These are phyloP conservation scores for Oryza australiensis DNA, from an alignment of 176 grass and related monocot genomes.

Conservation along the genomic window DNA sequence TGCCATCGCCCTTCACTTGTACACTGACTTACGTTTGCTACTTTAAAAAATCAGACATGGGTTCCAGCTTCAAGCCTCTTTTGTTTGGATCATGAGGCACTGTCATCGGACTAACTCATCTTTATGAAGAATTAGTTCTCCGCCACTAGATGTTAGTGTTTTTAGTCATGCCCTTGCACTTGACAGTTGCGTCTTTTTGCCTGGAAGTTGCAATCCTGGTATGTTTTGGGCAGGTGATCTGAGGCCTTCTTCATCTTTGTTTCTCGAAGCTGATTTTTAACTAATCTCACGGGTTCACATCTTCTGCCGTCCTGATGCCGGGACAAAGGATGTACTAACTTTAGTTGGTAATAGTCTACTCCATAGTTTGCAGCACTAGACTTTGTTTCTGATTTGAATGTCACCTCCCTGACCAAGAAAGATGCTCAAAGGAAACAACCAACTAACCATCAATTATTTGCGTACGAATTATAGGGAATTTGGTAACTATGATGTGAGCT, in stretches of 20 bases:
- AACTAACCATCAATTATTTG: not conserved
- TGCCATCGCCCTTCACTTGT: not conserved
- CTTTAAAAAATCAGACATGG: not conserved
- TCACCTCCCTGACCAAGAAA: slow-evolving; percentile 1
- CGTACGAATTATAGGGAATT: not conserved
- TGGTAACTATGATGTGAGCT: not conserved
- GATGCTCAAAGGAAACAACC: slow-evolving; percentile 12
- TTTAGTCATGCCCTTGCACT: not conserved
- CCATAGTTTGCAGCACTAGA: not conserved
- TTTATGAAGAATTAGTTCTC: not conserved
- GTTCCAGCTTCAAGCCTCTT: not conserved
- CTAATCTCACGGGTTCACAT: slow-evolving; percentile 14
- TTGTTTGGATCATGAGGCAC: not conserved
- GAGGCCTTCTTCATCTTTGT: not conserved
- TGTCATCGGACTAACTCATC: no score
- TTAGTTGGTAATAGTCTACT: not conserved
- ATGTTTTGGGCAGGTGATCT: not conserved
- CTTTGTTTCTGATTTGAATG: slow-evolving; percentile 27
- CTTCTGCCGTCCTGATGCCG: not conserved
- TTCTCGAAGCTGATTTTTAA: not conserved
- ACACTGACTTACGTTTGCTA: not conserved
- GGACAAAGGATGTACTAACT: not conserved
- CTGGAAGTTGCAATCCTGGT: not conserved
- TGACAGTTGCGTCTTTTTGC: not conserved
- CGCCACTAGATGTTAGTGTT: not conserved